These are phyloP conservation scores for Solanum neorickii DNA, from an alignment of 257 asterid genomes.

Conservation along the genomic window DNA sequence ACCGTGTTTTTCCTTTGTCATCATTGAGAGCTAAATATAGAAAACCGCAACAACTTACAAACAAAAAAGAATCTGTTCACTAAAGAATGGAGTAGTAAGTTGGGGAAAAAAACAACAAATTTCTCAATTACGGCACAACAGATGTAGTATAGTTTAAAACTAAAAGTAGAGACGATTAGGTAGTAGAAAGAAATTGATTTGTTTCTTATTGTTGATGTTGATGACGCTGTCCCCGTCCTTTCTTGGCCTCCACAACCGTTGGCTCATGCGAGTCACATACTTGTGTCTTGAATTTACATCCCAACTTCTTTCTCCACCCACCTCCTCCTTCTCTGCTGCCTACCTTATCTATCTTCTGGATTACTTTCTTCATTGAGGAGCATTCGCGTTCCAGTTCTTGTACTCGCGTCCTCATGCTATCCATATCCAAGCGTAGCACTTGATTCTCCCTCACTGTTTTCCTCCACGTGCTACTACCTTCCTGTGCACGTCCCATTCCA, in stretches of 20 bases:
- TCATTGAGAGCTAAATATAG: not conserved
- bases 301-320: slow-evolving; percentile 66
- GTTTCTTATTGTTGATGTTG: slow-evolving; percentile 19
- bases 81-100: not conserved
- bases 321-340: slow-evolving; percentile 4
- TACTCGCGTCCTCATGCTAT: slow-evolving; percentile 75
- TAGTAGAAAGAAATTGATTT: not conserved
- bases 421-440: slow-evolving; percentile 74
- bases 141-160: not conserved
- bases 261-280: slow-evolving; percentile 92
- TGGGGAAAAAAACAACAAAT: not conserved
- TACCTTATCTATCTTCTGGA: slow-evolving; percentile 49
- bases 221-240: slow-evolving; percentile 39
- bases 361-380: slow-evolving; percentile 63
- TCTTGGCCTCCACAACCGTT: slow-evolving; percentile 43
- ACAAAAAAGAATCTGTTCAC: not conserved
- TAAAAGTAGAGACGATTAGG: not conserved
- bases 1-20: not conserved
- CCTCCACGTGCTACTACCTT: slow-evolving; percentile 44
- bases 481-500: slow-evolving; percentile 12
- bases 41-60: not conserved
- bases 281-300: slow-evolving; percentile 86
- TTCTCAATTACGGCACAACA: not conserved
- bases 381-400: slow-evolving; percentile 84
- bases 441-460: slow-evolving; percentile 80